Percentiles rank a stretch among this genome's conserved stretches.
Evolutionary conservation across 768 basidiomycete species (phyloP).

Genomic region (Tylopilus intermedius): DNA sequence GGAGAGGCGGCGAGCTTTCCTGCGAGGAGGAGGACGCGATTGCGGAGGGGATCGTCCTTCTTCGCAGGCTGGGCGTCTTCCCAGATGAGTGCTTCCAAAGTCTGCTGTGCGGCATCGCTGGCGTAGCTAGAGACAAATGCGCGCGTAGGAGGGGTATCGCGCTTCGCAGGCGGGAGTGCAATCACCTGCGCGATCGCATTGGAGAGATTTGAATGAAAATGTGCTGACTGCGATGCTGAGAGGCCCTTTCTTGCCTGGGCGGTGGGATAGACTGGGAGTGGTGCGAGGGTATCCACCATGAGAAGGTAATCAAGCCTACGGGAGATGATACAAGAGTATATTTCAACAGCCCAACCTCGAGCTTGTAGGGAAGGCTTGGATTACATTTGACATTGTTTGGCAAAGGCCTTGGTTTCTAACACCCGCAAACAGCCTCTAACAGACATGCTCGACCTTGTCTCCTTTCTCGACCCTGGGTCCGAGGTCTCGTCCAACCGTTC

Average conservation of each 20-base stretch:
- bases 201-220: conserved; percentile 45
- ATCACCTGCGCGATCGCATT: conserved; percentile 45
- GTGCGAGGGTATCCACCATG: conserved; percentile 26
- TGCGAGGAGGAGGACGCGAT: conserved; percentile 50
- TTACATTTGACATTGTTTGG: background rate
- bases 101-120: conserved; percentile 49
- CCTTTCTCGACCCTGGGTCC: conserved; percentile 53
- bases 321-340: background rate
- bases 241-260: conserved; percentile 42
- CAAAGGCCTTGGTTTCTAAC: conserved; percentile 6
- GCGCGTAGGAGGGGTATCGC: conserved; percentile 40
- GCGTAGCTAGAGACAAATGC: conserved; percentile 56
- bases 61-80: conserved; percentile 24
- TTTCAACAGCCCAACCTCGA: background rate
- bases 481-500: conserved; percentile 81
- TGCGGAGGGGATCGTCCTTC: conserved; percentile 44
- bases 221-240: conserved; percentile 47
- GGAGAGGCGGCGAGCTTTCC: conserved; percentile 43
- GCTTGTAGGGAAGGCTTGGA: too few species aligned
- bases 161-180: conserved; percentile 43
- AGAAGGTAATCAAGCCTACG: background rate
- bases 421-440: conserved; percentile 29
- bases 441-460: conserved; percentile 73
- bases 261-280: conserved; percentile 57
- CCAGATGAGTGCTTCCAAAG: conserved; percentile 60